Evolutionary conservation across 176 grass and related monocot species (phyloP).

Genomic region (Themeda triandra): DNA sequence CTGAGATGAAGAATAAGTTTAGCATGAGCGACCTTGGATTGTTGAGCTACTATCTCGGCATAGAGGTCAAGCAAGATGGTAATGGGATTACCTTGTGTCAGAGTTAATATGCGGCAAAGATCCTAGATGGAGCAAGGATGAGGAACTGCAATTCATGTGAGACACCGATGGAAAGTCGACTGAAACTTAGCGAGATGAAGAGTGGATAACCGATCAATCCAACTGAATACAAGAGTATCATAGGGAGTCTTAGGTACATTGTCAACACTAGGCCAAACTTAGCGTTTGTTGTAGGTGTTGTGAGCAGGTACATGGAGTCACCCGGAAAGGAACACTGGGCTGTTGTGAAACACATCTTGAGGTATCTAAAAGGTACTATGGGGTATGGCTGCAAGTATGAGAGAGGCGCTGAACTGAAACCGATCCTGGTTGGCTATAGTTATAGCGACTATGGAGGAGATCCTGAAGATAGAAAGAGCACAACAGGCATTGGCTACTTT

Average conservation of each 20-base stretch:
- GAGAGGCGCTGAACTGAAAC: neutral
- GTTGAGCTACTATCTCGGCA: neutral
- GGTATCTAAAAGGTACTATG: neutral
- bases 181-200: neutral
- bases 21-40: too few species aligned
- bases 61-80: neutral
- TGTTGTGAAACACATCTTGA: neutral
- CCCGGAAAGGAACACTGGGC: neutral
- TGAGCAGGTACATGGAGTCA: neutral
- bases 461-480: neutral
- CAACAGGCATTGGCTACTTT: neutral
- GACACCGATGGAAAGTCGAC: neutral
- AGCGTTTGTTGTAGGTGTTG: neutral
- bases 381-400: neutral
- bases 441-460: neutral
- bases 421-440: fast-evolving
- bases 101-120: neutral
- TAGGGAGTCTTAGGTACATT: neutral
- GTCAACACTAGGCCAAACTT: neutral
- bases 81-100: neutral
- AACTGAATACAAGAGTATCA: neutral
- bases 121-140: neutral
- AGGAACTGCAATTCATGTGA: neutral
- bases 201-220: too few species aligned
- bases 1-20: too few species aligned